These are phyloP conservation scores for Fusarium poae DNA, from an alignment of 2,329 filamentous ascomycete species.

Conservation along the genomic window DNA sequence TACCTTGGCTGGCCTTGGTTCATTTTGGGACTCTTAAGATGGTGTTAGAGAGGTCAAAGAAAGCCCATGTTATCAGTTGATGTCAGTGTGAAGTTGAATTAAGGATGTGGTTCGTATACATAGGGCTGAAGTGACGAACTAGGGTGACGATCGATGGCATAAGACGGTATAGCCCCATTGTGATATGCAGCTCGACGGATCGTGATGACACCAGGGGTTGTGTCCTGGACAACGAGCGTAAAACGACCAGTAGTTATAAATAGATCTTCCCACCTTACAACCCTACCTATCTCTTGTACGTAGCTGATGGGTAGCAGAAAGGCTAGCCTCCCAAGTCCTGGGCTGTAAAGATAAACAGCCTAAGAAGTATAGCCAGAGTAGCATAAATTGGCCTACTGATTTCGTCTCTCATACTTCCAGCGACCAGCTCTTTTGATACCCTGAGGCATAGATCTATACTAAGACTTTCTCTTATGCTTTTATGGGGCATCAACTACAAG, in stretches of 20 bases:
- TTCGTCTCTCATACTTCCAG: too few species aligned
- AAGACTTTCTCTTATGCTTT: neutral
- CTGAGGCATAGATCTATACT: neutral
- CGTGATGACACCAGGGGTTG: neutral
- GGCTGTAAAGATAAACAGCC: too few species aligned
- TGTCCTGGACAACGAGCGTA: neutral
- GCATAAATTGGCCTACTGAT: too few species aligned
- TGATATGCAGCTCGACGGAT: neutral
- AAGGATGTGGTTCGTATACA: neutral
- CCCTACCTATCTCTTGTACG: too few species aligned
- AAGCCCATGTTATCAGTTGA: neutral
- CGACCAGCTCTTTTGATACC: too few species aligned
- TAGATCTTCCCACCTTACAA: neutral
- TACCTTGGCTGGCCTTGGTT: neutral
- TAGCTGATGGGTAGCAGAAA: too few species aligned
- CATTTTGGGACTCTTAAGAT: too few species aligned
- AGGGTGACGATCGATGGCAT: conserved; percentile 6
- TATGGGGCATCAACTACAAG: neutral
- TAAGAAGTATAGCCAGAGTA: too few species aligned
- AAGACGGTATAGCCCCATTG: neutral
- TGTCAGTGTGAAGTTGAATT: neutral
- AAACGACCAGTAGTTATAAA: neutral
- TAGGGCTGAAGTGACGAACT: conserved; percentile 13
- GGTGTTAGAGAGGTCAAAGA: neutral
- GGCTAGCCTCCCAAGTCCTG: too few species aligned